Evolutionary conservation across 2,329 filamentous ascomycete species (phyloP).

Genomic region (Fonsecaea multimorphosa): DNA sequence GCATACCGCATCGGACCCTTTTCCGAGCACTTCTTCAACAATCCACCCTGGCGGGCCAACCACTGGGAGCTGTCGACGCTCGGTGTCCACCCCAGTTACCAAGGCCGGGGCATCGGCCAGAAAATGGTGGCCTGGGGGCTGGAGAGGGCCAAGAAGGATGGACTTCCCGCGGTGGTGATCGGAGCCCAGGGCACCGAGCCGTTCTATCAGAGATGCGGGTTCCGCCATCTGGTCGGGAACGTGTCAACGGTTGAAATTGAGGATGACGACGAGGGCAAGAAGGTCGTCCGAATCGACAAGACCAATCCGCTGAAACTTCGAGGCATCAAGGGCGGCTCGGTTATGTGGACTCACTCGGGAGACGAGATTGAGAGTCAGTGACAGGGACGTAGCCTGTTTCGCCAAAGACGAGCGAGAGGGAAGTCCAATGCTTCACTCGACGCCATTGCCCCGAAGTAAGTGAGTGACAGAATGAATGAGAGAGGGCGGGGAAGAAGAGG

Average conservation of each 20-base stretch:
- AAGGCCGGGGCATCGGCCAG: conserved; percentile 33
- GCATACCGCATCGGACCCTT: conserved; percentile 16
- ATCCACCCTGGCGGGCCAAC: conserved; percentile 12
- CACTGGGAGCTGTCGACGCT: conserved; percentile 34
- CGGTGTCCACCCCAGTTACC: conserved; percentile 31
- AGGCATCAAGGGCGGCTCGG: conserved; percentile 24
- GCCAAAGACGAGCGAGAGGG: not conserved
- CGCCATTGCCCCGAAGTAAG: no score
- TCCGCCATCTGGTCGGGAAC: conserved; percentile 15
- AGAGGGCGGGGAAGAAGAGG: no score
- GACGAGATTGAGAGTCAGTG: not conserved
- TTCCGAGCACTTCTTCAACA: conserved; percentile 10
- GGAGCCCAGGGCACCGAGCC: conserved; percentile 20
- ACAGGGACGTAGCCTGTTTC: not conserved
- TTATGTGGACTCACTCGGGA: conserved; percentile 19
- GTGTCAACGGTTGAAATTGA: not conserved
- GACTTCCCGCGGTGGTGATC: conserved; percentile 25
- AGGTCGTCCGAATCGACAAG: not conserved
- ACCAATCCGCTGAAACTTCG: conserved; percentile 23
- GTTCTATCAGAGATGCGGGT: conserved; percentile 27
- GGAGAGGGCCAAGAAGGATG: conserved; percentile 27
- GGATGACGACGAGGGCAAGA: conserved; percentile 1
- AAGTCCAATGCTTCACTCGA: no score
- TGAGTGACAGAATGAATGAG: no score
- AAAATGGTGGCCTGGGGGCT: conserved; percentile 35